Evolutionary conservation across 371 early-diverging fungal genomes (phyloP).

Genomic region (Blakeslea trispora): DNA sequence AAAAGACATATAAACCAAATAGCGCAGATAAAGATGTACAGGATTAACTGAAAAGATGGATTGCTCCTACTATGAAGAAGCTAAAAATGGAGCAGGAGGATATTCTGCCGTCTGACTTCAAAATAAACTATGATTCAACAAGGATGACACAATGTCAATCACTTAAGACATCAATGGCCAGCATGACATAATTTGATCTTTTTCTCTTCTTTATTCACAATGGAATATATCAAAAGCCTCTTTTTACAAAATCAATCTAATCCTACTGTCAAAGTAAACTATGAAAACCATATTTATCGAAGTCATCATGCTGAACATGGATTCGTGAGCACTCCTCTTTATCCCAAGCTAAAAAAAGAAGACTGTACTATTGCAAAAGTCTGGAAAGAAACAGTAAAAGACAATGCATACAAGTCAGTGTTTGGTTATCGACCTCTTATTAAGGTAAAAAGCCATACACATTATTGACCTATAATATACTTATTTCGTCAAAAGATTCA

Average conservation of each 20-base stretch:
- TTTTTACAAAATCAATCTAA: slow-evolving; percentile 32
- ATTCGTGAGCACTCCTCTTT: slow-evolving; percentile 44
- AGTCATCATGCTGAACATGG: slow-evolving; percentile 39
- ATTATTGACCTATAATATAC: neutral
- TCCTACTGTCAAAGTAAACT: slow-evolving; percentile 45
- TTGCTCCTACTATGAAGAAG: too few relatives aligned
- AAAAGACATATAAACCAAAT: too few relatives aligned
- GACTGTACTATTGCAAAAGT: slow-evolving; percentile 47
- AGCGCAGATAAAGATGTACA: too few relatives aligned
- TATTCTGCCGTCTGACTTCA: too few relatives aligned
- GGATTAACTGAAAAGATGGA: too few relatives aligned
- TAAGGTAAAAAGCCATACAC: slow-evolving; percentile 35
- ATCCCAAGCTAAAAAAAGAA: slow-evolving; percentile 39
- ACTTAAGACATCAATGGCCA: slow-evolving; percentile 1
- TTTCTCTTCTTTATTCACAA: slow-evolving; percentile 6
- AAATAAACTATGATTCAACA: too few relatives aligned
- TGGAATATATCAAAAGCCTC: slow-evolving; percentile 28
- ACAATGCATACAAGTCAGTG: slow-evolving; percentile 40
- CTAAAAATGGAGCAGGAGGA: too few relatives aligned
- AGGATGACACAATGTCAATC: neutral
- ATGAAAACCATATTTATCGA: slow-evolving; percentile 53
- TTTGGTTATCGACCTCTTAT: slow-evolving; percentile 54
- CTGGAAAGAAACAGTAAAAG: slow-evolving; percentile 42
- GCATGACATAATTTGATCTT: slow-evolving; percentile 11
- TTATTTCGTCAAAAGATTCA: slow-evolving; percentile 48